Evolutionary conservation across 345 rosid species (phyloP), one percentile per base, ranked within the genome.

Genomic region (Salix suchowensis): DNA sequence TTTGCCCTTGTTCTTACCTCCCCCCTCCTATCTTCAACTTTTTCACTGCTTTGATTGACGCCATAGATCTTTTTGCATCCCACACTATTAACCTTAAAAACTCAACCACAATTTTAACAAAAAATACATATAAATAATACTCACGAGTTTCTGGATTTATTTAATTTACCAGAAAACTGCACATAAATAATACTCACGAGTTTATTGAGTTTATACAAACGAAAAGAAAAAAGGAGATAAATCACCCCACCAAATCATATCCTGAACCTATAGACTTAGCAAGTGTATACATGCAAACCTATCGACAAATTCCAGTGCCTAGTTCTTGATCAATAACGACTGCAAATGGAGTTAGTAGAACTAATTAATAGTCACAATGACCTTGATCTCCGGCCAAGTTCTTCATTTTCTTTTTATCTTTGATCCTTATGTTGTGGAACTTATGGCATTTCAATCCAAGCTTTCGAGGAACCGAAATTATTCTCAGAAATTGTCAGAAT

Each of bases 401-500:
- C 14, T 9, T 55, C 62, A 55, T 55, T 55, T 55, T 55, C 62
- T 55, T 55, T 55, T 55, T 11, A n/a, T 3, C 62, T n/a, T 55
- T n/a, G 28, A 55, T n/a, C 62, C 5, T n/a, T 23, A n/a, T 3
- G 5, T 10, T 9, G 15, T 4, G 67, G 61, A 71, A 34, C 60
- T 24, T 58, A 65, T 32, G 15, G 50, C n/a, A 69, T 52, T 75
- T 78, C 82, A 9, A 19, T 75, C 21, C 50, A 65, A n/a, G 65
- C 39, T 9, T 12, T 60, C 7, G 80, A 44, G 55, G 37, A 28
- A 46, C 7, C 54, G 30, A 14, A 48, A 11, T 16, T 72, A 46
- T 18, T 70, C n/a, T 73, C 76, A 32, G 16, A 68, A 36, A 60
- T 8, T 61, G 8, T 54, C 71, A 6, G 70, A 7, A 19, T 67